Evolutionary conservation across 2,329 filamentous ascomycete species (phyloP).

Genomic region (Botryosphaeria agaves): DNA sequence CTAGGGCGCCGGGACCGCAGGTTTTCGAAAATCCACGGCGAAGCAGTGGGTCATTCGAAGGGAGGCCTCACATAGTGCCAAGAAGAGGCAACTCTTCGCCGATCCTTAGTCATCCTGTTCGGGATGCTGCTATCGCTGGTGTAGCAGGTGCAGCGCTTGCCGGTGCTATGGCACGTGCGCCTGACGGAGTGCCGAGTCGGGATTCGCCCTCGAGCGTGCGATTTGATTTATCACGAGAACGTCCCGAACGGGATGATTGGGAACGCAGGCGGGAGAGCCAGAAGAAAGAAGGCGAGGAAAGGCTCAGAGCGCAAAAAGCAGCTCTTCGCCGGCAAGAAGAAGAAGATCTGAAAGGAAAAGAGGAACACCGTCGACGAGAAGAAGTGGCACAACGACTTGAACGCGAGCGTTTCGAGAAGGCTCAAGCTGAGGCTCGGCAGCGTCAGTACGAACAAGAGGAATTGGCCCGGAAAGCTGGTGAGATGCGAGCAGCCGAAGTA

Average conservation of each 20-base stretch:
- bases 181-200: conserved; percentile 9
- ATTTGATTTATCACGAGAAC: conserved; percentile 40
- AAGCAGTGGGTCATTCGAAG: background rate
- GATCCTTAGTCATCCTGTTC: conserved; percentile 19
- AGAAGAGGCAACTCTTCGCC: conserved; percentile 31
- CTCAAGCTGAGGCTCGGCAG: too few species aligned
- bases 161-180: conserved; percentile 16
- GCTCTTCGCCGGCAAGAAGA: too few species aligned
- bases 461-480: too few species aligned
- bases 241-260: conserved; percentile 32
- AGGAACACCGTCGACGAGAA: conserved; percentile 8
- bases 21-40: background rate
- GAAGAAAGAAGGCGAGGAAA: too few species aligned
- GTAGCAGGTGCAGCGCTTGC: conserved; percentile 20
- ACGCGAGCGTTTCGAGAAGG: too few species aligned
- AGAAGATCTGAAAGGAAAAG: conserved; percentile 10
- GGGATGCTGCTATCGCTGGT: conserved; percentile 26
- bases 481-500: too few species aligned
- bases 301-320: too few species aligned
- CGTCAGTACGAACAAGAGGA: too few species aligned
- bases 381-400: background rate
- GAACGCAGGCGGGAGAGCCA: conserved; percentile 17
- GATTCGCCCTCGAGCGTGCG: conserved; percentile 29
- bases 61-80: conserved; percentile 10
- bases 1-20: too few species aligned